Base-by-base conservation (phyloP, 1,284 basidiomycete genomes). In the Puccinia horiana region DNA sequence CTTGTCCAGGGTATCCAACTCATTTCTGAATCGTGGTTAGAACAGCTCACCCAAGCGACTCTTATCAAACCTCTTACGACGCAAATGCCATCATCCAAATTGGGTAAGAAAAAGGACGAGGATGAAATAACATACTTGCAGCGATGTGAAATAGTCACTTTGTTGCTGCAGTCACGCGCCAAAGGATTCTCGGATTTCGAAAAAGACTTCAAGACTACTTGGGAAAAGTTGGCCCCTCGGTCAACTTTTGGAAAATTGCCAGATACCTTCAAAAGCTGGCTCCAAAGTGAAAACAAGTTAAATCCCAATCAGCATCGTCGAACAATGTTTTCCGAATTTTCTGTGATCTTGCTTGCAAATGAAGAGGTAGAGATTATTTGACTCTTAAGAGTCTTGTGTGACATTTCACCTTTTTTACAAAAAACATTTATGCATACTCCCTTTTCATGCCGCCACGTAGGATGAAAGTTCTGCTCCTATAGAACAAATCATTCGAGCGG, bases 1-100 rank as follows among this genome's bases (percentile, higher is more conserved):
- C 42, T 70, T 26, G 37, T 79, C 44, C 44, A 56, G 29, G 67
- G 49, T n/a, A 70, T 79, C 37, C 77, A 79, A 16, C 47, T 79
- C 16, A 58, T 79, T 56, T 70, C 77, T 26, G 32, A 79, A 3
- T n/a, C 37, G 0, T 79, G 77, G 77, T 54, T 79, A 54, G 35
- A 70, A 18, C 35, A 40, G 2, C 20, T 79, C 23, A 4, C 56
- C 12, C 16, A 49, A n/a, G 47, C 52, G 47, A 70, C 67, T 12
- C 29, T 9, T 26, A 47, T 56, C 23, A 42, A 77, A 18, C 58
- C 12, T 32, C 42, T 26, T 47, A 9, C 37, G 44, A 44, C 20
- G 14, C 44, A 35, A 42, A n/a, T 14, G 29, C 2, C 9, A 29
- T 12, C 9, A 67, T 26, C 76, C 23, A 35, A 6, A 47, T 11